Percentiles rank a stretch among this genome's conserved stretches.
phyloP scores from a whole-genome alignment of 176 grass and related monocot genomes.

The Stipa capillata region DNA sequence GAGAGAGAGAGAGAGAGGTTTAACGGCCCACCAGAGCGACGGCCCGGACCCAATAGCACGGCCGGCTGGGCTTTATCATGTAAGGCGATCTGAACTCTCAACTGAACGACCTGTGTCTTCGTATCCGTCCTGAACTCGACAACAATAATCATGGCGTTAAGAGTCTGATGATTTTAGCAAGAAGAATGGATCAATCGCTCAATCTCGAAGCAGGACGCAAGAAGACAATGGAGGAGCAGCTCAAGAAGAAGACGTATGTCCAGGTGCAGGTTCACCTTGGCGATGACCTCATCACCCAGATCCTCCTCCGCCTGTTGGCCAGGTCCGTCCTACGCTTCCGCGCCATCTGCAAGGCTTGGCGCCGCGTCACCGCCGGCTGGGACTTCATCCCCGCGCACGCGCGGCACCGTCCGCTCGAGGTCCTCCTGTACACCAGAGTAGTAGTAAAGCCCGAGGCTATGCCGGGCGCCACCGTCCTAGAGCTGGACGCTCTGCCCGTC shows the following conservation, averaged over 20 bases:
- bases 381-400: not conserved
- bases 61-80: no score
- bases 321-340: not conserved
- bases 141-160: no score
- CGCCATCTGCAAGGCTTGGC: not conserved
- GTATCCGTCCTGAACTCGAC: no score
- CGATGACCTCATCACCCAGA: not conserved
- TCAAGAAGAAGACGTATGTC: not conserved
- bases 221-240: no score
- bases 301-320: not conserved
- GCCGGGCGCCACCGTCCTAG: not conserved
- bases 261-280: not conserved
- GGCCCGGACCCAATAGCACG: no score
- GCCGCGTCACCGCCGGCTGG: not conserved
- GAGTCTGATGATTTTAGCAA: no score
- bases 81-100: no score
- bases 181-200: no score
- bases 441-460: no score
- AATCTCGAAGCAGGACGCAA: no score
- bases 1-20: no score
- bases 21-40: slow-evolving; percentile 15
- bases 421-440: not conserved
- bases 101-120: no score
- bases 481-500: not conserved
- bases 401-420: not conserved